These are phyloP conservation scores for Sugiyamaella floridensis DNA, from an alignment of 805 yeast genomes.

Conservation along the genomic window DNA sequence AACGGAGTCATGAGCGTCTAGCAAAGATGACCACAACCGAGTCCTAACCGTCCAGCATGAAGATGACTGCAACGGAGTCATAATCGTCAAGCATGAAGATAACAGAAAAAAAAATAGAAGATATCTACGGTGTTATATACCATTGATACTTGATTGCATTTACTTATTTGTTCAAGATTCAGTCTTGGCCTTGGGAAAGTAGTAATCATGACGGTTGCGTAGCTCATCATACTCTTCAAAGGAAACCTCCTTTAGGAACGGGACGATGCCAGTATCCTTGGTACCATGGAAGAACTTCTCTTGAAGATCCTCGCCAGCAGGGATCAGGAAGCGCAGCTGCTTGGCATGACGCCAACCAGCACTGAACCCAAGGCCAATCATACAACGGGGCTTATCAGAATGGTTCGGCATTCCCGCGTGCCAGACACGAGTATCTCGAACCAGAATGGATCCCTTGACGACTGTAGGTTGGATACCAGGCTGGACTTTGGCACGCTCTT, in stretches of 20 bases:
- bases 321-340: constrained; percentile 5
- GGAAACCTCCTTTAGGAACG: constrained; percentile 5
- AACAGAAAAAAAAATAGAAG: neutral
- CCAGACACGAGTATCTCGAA: constrained; percentile 6
- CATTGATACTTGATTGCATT: neutral
- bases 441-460: constrained; percentile 3
- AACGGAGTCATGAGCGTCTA: no score
- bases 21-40: no score
- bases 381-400: constrained; percentile 1
- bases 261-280: constrained; percentile 3
- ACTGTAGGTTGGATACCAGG: constrained; percentile 4
- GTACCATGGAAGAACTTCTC: constrained; percentile 8
- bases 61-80: no score
- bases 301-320: constrained; percentile 3
- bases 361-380: constrained; percentile 8
- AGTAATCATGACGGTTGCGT: constrained; percentile 8
- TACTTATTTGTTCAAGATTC: neutral
- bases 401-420: constrained; percentile 9
- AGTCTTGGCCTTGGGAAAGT: neutral
- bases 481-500: constrained; percentile 7
- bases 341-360: constrained; percentile 4
- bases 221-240: constrained; percentile 4
- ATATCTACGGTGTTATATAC: neutral
- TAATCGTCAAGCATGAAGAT: neutral
- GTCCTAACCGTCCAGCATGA: no score